Conservation (phyloP, 1,284 basidiomycete genomes). For the Jaminaea rosea region DNA sequence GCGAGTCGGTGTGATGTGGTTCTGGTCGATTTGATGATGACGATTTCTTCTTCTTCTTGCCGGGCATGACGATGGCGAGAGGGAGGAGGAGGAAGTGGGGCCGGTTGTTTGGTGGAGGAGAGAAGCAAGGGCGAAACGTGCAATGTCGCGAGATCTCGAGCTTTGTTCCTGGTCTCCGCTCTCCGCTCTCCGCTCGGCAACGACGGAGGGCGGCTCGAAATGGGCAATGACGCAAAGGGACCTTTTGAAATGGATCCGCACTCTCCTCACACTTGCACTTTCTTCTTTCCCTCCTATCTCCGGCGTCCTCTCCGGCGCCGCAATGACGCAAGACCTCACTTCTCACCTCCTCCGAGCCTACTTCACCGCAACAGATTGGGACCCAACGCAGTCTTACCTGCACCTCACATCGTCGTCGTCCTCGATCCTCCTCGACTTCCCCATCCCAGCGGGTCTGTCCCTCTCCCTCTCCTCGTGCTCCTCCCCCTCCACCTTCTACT, state of each 20-base stretch:
- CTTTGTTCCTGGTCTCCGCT: too few relatives aligned
- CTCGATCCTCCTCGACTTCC: slow-evolving; percentile 64
- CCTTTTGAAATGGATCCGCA: too few relatives aligned
- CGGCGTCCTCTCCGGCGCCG: too few relatives aligned
- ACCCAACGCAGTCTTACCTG: slow-evolving; percentile 85
- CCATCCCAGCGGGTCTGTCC: slow-evolving; percentile 66
- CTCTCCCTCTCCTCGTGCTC: slow-evolving; percentile 79
- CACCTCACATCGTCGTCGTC: slow-evolving; percentile 75
- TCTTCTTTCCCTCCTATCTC: too few relatives aligned
- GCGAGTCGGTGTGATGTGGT: background rate
- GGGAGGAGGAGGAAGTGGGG: background rate
- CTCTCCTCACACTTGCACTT: too few relatives aligned
- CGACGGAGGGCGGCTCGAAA: too few relatives aligned
- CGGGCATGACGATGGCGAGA: background rate
- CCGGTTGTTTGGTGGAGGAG: too few relatives aligned
- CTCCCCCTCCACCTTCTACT: slow-evolving; percentile 72
- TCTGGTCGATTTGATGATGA: background rate
- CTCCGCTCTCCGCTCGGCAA: too few relatives aligned
- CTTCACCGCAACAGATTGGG: slow-evolving; percentile 85
- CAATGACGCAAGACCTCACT: slow-evolving; percentile 41
- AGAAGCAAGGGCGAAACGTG: too few relatives aligned
- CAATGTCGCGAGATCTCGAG: too few relatives aligned
- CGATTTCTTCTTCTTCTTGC: background rate
- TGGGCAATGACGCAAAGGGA: too few relatives aligned
- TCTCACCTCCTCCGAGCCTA: slow-evolving; percentile 78